Percentiles rank a stretch among this genome's conserved stretches.
Evolutionary conservation across 2,329 filamentous ascomycete species (phyloP).

Genomic region (Colletotrichum truncatum): DNA sequence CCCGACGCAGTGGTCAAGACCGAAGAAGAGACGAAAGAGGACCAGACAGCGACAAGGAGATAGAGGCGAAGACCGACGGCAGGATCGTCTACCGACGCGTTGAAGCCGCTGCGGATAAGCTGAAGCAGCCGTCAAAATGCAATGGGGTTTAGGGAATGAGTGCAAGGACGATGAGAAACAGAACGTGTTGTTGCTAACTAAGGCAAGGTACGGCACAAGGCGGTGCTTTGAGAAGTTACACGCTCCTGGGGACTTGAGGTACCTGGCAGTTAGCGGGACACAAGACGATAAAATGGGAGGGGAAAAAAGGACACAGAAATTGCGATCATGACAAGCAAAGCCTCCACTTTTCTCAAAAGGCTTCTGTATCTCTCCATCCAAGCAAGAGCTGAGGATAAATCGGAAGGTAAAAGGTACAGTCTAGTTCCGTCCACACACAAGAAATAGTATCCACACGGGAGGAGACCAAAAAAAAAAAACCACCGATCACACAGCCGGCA

Average conservation of each 20-base stretch:
- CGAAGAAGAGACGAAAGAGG: conserved; percentile 29
- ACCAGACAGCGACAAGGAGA: background rate
- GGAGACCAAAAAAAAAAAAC: background rate
- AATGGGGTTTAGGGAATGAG: background rate
- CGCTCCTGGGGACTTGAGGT: background rate
- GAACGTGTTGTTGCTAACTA: conserved; percentile 24
- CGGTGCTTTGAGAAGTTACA: background rate
- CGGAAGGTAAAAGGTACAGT: conserved; percentile 2
- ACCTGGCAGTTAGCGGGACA: background rate
- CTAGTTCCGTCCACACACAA: background rate
- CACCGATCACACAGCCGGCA: background rate
- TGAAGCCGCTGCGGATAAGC: background rate
- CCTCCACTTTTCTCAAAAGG: conserved; percentile 11
- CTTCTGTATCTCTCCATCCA: conserved; percentile 10
- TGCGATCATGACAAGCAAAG: conserved; percentile 22
- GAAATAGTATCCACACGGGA: background rate
- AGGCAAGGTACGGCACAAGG: conserved; percentile 20
- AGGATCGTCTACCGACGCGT: conserved; percentile 20
- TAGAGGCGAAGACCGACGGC: conserved; percentile 18
- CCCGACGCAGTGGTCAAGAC: conserved; percentile 27
- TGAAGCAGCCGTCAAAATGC: background rate
- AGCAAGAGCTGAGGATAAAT: background rate
- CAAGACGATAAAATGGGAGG: background rate
- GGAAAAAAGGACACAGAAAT: background rate
- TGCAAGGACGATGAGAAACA: conserved; percentile 9